Conservation (phyloP, 352 stramenopile genomes). For the Thalassiosira livingstoniorum region DNA sequence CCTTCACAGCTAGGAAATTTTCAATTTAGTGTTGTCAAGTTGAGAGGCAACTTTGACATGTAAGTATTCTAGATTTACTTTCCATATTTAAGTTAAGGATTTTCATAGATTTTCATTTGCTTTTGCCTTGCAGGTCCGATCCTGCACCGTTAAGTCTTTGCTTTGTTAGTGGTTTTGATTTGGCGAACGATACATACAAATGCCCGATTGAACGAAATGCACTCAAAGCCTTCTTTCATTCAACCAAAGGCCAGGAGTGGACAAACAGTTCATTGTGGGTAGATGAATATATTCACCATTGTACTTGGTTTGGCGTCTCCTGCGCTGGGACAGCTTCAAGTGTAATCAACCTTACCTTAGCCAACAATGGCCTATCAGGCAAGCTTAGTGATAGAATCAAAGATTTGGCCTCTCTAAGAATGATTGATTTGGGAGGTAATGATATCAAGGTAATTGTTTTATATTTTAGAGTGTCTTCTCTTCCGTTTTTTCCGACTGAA, state of each 20-base stretch:
- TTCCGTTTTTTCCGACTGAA: no score
- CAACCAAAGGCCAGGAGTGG: conserved; percentile 28
- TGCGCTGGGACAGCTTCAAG: not conserved
- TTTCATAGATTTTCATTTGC: not conserved
- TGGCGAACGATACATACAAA: conserved; percentile 4
- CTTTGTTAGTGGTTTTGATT: conserved; percentile 12
- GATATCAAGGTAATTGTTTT: conserved; percentile 39
- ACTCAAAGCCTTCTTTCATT: conserved; percentile 20
- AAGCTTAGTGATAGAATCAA: conserved; percentile 26
- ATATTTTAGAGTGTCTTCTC: no score
- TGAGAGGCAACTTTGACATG: not conserved
- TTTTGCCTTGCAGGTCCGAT: not conserved
- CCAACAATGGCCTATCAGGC: conserved; percentile 36
- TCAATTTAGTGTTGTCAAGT: not conserved
- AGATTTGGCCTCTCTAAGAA: conserved; percentile 14
- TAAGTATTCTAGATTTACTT: not conserved
- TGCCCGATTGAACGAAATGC: conserved; percentile 21
- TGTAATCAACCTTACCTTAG: not conserved
- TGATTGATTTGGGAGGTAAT: conserved; percentile 45
- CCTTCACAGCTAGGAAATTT: not conserved
- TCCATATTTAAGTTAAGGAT: not conserved
- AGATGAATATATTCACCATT: conserved; percentile 29
- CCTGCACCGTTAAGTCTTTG: conserved; percentile 15
- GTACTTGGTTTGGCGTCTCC: conserved; percentile 15
- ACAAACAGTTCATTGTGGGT: conserved; percentile 18